phyloP scores from a whole-genome alignment of 148 eudicot genomes.

The Amaranthus hypochondriacus region DNA sequence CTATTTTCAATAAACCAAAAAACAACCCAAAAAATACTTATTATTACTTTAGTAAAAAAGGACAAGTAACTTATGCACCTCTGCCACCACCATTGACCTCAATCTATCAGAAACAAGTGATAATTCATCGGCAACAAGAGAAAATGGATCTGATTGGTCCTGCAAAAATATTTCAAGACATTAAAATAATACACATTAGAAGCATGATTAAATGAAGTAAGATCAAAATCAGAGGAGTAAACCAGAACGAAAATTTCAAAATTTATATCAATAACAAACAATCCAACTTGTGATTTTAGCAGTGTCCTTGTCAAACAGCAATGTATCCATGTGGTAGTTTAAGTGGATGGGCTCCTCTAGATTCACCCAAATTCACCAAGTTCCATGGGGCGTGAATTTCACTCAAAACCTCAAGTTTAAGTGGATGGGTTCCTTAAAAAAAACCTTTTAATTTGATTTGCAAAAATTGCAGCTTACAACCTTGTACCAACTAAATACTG shows the following conservation, averaged over 20 bases:
- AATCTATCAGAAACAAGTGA: conserved; percentile 59
- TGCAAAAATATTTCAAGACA: conserved; percentile 23
- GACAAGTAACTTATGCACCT: conserved; percentile 36
- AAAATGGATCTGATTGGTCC: conserved; percentile 84
- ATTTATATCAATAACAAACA: not conserved
- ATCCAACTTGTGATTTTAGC: not conserved
- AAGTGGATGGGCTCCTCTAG: no score
- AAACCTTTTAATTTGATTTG: no score
- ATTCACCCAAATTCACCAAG: no score
- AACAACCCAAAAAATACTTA: not conserved
- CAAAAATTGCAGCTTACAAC: no score
- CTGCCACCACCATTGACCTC: conserved; percentile 82
- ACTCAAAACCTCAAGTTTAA: no score
- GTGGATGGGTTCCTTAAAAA: no score
- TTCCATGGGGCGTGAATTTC: no score
- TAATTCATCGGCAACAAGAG: conserved; percentile 87
- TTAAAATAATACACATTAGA: not conserved
- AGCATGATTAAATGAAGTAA: not conserved
- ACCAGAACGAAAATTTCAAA: not conserved
- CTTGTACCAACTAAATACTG: no score
- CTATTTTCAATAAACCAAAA: not conserved
- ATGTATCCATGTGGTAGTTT: no score
- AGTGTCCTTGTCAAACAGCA: not conserved
- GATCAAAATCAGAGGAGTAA: not conserved
- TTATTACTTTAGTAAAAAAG: conserved; percentile 9